Percentiles rank a stretch among this genome's conserved stretches.
phyloP scores from a whole-genome alignment of 495 filamentous ascomycete genomes.

The Aspergillus haitiensis region DNA sequence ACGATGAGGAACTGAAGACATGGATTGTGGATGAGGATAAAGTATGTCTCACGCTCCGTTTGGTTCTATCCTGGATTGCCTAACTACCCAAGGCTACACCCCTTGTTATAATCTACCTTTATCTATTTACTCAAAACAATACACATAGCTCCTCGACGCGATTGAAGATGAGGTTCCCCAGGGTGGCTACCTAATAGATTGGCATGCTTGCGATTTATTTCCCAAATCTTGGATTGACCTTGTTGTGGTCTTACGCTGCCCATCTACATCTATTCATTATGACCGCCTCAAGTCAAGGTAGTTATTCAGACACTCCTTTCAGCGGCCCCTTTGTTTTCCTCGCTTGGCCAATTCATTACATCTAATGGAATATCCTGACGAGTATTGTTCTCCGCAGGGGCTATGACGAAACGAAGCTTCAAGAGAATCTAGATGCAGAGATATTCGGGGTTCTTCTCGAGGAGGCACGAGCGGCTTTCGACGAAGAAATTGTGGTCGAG shows the following conservation, averaged over 20 bases:
- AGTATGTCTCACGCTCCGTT: conserved; percentile 46
- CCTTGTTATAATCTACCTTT: conserved; percentile 1
- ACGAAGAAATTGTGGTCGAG: conserved; percentile 87
- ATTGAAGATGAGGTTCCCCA: conserved; percentile 78
- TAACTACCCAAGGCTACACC: too few species aligned
- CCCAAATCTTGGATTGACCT: conserved; percentile 93
- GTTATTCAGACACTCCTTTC: conserved; percentile 10
- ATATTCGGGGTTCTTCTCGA: conserved; percentile 94
- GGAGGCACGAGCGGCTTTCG: conserved; percentile 84
- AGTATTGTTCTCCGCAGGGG: conserved; percentile 46
- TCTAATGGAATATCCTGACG: conserved; percentile 8
- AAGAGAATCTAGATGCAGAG: conserved; percentile 95
- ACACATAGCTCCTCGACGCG: conserved; percentile 72
- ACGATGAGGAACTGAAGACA: conserved; percentile 77
- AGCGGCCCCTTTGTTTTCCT: not conserved
- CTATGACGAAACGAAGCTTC: conserved; percentile 81
- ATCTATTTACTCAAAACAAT: conserved; percentile 17
- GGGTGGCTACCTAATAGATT: conserved; percentile 92
- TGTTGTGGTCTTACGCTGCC: conserved; percentile 84
- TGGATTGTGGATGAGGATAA: conserved; percentile 98
- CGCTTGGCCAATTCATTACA: not conserved
- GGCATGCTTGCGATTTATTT: conserved; percentile 97
- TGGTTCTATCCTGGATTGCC: conserved; percentile 12
- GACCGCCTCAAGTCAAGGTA: conserved; percentile 78
- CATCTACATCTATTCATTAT: conserved; percentile 70